Evolutionary conservation across 1,284 basidiomycete genomes (phyloP).

Genomic region (Polyporus tsugae): DNA sequence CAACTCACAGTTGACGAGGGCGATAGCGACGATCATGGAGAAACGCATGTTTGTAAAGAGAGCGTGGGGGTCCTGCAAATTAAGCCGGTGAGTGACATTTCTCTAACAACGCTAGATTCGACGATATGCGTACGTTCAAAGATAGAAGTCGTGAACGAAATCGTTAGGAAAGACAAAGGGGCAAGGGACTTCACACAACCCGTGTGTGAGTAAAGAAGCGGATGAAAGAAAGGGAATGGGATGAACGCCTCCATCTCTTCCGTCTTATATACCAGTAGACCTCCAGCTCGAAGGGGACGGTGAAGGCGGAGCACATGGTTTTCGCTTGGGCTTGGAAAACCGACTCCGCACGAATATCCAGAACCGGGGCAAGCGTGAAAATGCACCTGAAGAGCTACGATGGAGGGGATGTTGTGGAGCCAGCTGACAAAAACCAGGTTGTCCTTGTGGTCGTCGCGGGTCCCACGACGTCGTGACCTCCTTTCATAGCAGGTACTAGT

Average conservation of each 20-base stretch:
- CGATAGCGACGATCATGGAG: slow-evolving; percentile 21
- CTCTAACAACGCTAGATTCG: not conserved
- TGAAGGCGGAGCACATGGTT: not conserved
- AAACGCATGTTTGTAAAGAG: slow-evolving; percentile 23
- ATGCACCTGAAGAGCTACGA: not conserved
- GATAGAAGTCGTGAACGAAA: slow-evolving; percentile 17
- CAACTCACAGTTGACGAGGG: slow-evolving; percentile 22
- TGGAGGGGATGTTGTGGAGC: not conserved
- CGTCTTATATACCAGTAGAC: slow-evolving; percentile 11
- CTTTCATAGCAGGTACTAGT: not conserved
- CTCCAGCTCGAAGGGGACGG: too few relatives aligned
- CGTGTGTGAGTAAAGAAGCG: slow-evolving; percentile 11
- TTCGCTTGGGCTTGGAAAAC: too few relatives aligned
- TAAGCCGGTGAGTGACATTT: slow-evolving; percentile 2
- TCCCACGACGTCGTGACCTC: not conserved
- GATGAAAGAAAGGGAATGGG: slow-evolving; percentile 17
- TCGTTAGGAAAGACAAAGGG: slow-evolving; percentile 18
- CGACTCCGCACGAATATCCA: not conserved
- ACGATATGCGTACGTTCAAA: not conserved
- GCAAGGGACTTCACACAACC: slow-evolving; percentile 23
- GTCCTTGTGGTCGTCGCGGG: not conserved
- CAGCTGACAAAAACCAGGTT: not conserved
- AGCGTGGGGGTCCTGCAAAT: slow-evolving; percentile 3
- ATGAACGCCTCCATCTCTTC: not conserved
- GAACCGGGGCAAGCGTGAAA: too few relatives aligned